A percentile compares a stretch with the other conserved stretches of the same genome.
phyloP scores from a whole-genome alignment of 768 basidiomycete genomes.

The Leccinum obscurum region DNA sequence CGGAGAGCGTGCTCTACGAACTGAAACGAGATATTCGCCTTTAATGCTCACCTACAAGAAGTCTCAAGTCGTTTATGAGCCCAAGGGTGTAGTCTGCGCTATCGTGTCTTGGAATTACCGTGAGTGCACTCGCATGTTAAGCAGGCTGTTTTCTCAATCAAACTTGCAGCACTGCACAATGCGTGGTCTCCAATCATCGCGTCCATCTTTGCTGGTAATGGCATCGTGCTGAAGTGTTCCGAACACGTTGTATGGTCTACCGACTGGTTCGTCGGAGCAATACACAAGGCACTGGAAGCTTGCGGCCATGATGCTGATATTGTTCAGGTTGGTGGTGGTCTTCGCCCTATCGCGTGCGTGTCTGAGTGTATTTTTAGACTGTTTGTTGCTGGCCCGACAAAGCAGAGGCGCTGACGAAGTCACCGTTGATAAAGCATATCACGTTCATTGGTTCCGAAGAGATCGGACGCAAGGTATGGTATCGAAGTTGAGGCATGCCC shows the following conservation, averaged over 20 bases:
- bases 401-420: slow-evolving; percentile 78
- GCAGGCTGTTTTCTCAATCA: neutral
- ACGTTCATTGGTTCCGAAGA: slow-evolving; percentile 89
- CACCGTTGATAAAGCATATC: slow-evolving; percentile 85
- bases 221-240: slow-evolving; percentile 87
- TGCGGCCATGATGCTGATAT: slow-evolving; percentile 88
- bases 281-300: slow-evolving; percentile 70
- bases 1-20: slow-evolving; percentile 74
- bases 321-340: slow-evolving; percentile 61
- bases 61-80: slow-evolving; percentile 81
- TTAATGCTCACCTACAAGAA: slow-evolving; percentile 75
- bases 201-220: slow-evolving; percentile 87
- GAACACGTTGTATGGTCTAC: slow-evolving; percentile 94
- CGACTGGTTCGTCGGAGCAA: slow-evolving; percentile 75
- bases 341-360: neutral
- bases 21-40: slow-evolving; percentile 68
- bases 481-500: slow-evolving; percentile 12
- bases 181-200: slow-evolving; percentile 93
- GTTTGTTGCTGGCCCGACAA: slow-evolving; percentile 89
- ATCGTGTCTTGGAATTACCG: slow-evolving; percentile 97
- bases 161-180: slow-evolving; percentile 80
- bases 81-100: slow-evolving; percentile 88
- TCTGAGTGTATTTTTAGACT: slow-evolving; percentile 42
- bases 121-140: slow-evolving; percentile 35
- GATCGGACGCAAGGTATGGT: slow-evolving; percentile 66